These are phyloP conservation scores for Gnetum montanum DNA, from an alignment of 75 land plant genomes.

Conservation along the genomic window DNA sequence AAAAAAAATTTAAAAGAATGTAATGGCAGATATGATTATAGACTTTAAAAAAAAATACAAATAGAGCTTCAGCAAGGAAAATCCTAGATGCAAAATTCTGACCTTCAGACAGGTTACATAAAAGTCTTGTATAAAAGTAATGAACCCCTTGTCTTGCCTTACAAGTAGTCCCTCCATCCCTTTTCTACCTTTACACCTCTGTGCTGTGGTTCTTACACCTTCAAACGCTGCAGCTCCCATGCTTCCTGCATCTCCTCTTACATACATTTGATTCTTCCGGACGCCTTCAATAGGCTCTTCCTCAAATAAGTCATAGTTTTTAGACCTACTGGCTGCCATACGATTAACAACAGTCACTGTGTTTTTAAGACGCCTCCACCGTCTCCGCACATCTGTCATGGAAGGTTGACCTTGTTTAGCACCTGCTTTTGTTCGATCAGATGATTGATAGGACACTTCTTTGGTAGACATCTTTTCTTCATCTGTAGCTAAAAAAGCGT, in stretches of 20 bases:
- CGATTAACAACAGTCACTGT: constrained; percentile 27
- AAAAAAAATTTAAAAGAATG: too few species aligned
- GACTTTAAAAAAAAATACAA: too few species aligned
- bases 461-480: constrained; percentile 7
- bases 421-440: background rate
- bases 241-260: constrained; percentile 32
- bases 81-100: too few species aligned
- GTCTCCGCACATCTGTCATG: constrained; percentile 12
- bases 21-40: too few species aligned
- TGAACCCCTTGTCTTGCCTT: constrained; percentile 32
- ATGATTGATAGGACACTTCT: background rate
- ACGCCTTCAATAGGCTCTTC: constrained; percentile 19
- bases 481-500: background rate
- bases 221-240: constrained; percentile 38
- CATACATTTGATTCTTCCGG: constrained; percentile 2
- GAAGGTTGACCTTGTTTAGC: background rate
- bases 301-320: constrained; percentile 18
- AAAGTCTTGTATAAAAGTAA: constrained; percentile 34
- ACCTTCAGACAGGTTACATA: constrained; percentile 48
- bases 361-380: constrained; percentile 25
- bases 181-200: constrained; percentile 25
- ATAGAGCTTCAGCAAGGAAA: too few species aligned
- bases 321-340: constrained; percentile 13
- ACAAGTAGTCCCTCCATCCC: constrained; percentile 48
- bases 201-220: constrained; percentile 26